Base-by-base conservation (phyloP, 371 early-diverging fungal species). In the Capillidium heterosporum region DNA sequence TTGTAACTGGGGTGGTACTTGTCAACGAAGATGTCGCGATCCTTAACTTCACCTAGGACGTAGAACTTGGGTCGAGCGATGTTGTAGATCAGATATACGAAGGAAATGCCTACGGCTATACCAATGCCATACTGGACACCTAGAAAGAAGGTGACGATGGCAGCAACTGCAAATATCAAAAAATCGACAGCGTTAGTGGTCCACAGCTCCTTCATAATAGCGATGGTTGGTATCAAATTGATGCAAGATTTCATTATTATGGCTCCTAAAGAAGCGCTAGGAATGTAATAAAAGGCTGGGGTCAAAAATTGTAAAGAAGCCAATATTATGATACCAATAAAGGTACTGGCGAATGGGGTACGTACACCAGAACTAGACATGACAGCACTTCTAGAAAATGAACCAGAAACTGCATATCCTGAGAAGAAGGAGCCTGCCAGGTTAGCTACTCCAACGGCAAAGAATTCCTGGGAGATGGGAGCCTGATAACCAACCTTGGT, bases 311-410 rank as follows among this genome's bases (percentile, higher is more conserved):
- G 86, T 24, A 91, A 68, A 26, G 87, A 79, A 21, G 87, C 61
- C 1, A 88, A 63, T 11, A 91, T 84, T 15, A 87, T 70, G 27
- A 69, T 57, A 1, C 72, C 84, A 1, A 85, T 82, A 65, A 85
- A 73, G 23, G 85, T 65, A 40, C 84, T 82, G 10, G 86, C 84
- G n/a, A 84, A 63, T 0, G 92, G 88, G 0, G 87, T 83, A 43
- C 78, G 74, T 31, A 85, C 88, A 7, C 88, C 87, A 1, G 81
- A 74, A 31, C 76, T 71, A 56, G 76, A 72, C 65, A 85, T 84
- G 62, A 89, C 80, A 29, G 89, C 86, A 0, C 87, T 81, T 56
- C 91, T 77, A 17, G 86, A 84, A 61, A 92, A 89, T 3, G 89
- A 84, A 13, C 90, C 91, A 42, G 90, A 85, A 2, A 81, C 80